Conservation (phyloP, 2,329 filamentous ascomycete genomes). For the Decorospora gaudefroyi region DNA sequence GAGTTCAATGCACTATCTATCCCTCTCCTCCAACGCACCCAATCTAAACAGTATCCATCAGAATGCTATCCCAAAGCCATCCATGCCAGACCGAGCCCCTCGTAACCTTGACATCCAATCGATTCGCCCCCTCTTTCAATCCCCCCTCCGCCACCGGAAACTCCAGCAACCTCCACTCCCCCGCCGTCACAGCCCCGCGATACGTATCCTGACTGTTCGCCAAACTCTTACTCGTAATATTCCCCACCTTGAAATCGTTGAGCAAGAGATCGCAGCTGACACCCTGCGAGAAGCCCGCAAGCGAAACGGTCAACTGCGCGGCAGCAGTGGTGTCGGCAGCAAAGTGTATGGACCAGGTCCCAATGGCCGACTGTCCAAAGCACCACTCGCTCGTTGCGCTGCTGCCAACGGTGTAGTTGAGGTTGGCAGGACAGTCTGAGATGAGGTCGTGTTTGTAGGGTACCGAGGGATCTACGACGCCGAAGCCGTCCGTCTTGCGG, state of each 20-base stretch:
- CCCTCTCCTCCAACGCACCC: too few relatives aligned
- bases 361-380: conserved; percentile 52
- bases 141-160: conserved; percentile 39
- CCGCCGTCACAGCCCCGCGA: conserved; percentile 53
- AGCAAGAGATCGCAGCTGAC: conserved; percentile 49
- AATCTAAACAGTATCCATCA: conserved; percentile 43
- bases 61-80: conserved; percentile 51
- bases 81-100: conserved; percentile 48
- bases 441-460: conserved; percentile 55
- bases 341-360: conserved; percentile 45
- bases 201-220: conserved; percentile 55
- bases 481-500: conserved; percentile 53
- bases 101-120: conserved; percentile 46
- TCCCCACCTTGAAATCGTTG: conserved; percentile 50
- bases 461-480: conserved; percentile 46
- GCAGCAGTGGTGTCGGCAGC: conserved; percentile 30
- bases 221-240: conserved; percentile 47
- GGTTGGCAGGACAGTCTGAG: conserved; percentile 51
- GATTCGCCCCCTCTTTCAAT: conserved; percentile 45
- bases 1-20: too few relatives aligned
- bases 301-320: conserved; percentile 50
- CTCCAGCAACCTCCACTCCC: conserved; percentile 56
- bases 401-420: conserved; percentile 52
- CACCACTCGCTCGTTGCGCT: conserved; percentile 52
- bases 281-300: conserved; percentile 54